Percentiles rank a stretch among this genome's conserved stretches.
phyloP scores from a whole-genome alignment of 805 yeast genomes.

The Tetrapisispora pingtungensis region DNA sequence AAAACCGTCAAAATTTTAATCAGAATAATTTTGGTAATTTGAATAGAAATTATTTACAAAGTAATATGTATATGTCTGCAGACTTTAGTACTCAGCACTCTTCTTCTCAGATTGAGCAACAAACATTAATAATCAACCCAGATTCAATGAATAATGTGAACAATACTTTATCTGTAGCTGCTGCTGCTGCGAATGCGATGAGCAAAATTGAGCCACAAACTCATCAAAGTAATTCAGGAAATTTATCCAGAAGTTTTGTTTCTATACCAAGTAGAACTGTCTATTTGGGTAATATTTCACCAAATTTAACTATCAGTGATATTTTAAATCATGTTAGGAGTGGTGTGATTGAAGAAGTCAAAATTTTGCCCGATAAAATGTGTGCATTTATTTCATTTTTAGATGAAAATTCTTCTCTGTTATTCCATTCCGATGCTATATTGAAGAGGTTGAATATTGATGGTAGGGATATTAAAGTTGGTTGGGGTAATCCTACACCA shows the following conservation, averaged over 20 bases:
- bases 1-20: not conserved
- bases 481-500: slow-evolving; percentile 84
- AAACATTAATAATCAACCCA: not conserved
- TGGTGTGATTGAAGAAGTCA: slow-evolving; percentile 75
- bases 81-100: not conserved
- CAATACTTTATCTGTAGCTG: slow-evolving; percentile 5
- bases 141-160: not conserved
- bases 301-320: slow-evolving; percentile 70
- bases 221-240: slow-evolving; percentile 7
- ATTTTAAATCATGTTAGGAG: slow-evolving; percentile 83
- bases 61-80: not conserved
- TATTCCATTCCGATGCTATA: slow-evolving; percentile 89
- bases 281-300: slow-evolving; percentile 79
- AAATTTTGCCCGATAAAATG: slow-evolving; percentile 69
- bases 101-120: not conserved
- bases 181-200: slow-evolving; percentile 22
- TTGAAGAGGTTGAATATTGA: slow-evolving; percentile 71
- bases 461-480: slow-evolving; percentile 74
- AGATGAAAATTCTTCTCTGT: slow-evolving; percentile 78
- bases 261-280: slow-evolving; percentile 74
- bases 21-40: not conserved
- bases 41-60: not conserved
- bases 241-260: slow-evolving; percentile 21
- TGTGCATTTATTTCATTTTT: slow-evolving; percentile 88
- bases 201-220: slow-evolving; percentile 10